These are phyloP conservation scores for Nigrospora osmanthi DNA, from an alignment of 2,329 filamentous ascomycete species.

Conservation along the genomic window DNA sequence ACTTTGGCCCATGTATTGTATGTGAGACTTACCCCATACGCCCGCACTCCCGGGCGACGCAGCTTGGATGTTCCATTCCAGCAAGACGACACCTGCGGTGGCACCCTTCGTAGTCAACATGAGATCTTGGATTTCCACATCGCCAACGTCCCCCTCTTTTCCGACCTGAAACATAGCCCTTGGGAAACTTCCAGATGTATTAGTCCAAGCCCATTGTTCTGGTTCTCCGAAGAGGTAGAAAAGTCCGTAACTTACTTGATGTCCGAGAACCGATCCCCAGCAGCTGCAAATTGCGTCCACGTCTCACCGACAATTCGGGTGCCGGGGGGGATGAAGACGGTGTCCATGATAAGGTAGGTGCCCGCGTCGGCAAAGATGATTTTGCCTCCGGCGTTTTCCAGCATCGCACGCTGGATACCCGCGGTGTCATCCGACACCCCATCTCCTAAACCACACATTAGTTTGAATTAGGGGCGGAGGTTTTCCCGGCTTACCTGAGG, in stretches of 20 bases:
- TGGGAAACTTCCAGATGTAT: no score
- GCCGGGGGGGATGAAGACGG: constrained; percentile 23
- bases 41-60: no score
- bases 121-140: constrained; percentile 64
- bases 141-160: constrained; percentile 52
- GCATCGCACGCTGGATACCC: no score
- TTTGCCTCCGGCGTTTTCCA: constrained; percentile 33
- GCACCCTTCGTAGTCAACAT: constrained; percentile 62
- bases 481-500: no score
- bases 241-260: no score
- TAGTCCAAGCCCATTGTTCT: no score
- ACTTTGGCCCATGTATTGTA: no score
- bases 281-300: constrained; percentile 19
- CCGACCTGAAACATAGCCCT: no score
- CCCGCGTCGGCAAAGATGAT: constrained; percentile 39
- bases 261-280: no score
- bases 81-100: constrained; percentile 58
- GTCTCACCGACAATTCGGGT: constrained; percentile 27
- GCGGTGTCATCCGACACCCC: constrained; percentile 59
- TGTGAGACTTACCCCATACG: no score
- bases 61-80: constrained; percentile 73
- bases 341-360: constrained; percentile 29
- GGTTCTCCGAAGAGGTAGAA: no score
- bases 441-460: constrained; percentile 54
- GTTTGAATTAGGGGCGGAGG: no score